Conservation (phyloP, 2,329 filamentous ascomycete species). For the Ophiocordyceps robertsii region DNA sequence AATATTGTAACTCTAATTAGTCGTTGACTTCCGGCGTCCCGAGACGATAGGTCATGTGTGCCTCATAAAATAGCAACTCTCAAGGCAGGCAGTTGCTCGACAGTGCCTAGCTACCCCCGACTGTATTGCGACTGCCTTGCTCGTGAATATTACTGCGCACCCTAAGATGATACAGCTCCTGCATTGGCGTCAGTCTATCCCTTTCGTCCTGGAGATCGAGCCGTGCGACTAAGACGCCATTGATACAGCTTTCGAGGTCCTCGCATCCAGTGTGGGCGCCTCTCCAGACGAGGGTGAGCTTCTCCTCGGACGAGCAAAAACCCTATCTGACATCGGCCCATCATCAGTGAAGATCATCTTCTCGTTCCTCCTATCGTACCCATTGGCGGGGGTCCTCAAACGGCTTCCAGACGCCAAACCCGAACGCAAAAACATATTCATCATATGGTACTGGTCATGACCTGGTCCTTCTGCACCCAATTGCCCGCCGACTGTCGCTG, state of each 20-base stretch:
- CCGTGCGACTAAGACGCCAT: neutral
- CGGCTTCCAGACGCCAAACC: slow-evolving; percentile 77
- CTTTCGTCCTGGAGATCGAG: no score
- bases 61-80: no score
- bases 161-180: slow-evolving; percentile 7
- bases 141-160: neutral
- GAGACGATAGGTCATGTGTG: no score
- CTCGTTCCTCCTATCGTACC: slow-evolving; percentile 85
- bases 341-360: slow-evolving; percentile 76
- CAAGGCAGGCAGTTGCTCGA: no score
- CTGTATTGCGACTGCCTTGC: neutral
- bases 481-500: neutral
- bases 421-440: slow-evolving; percentile 77
- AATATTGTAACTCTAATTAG: no score
- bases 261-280: slow-evolving; percentile 17
- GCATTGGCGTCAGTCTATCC: slow-evolving; percentile 8
- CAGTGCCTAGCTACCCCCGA: no score
- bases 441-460: slow-evolving; percentile 46
- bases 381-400: slow-evolving; percentile 77
- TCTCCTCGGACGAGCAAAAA: neutral
- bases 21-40: no score
- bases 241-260: slow-evolving; percentile 18
- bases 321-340: slow-evolving; percentile 3
- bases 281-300: slow-evolving; percentile 14
- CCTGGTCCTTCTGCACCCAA: neutral